phyloP scores from a whole-genome alignment of 2,329 filamentous ascomycete species.

The Berkeleyomyces basicola region DNA sequence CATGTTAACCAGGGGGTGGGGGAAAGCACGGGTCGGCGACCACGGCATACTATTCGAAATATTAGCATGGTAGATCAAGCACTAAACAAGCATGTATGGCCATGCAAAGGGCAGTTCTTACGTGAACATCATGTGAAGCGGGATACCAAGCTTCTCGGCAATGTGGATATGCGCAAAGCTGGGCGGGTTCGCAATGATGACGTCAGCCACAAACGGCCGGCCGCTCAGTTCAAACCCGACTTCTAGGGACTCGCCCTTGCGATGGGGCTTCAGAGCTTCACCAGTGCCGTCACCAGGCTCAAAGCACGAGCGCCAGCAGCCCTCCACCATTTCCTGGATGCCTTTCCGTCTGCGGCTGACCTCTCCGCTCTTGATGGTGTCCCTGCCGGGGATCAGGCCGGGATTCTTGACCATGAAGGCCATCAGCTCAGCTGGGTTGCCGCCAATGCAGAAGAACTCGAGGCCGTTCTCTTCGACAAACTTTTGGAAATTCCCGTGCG shows the following conservation, averaged over 20 bases:
- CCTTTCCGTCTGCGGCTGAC: conserved; percentile 57
- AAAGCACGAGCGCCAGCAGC: conserved; percentile 75
- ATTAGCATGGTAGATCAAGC: background rate
- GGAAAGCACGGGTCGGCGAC: conserved; percentile 71
- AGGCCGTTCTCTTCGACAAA: conserved; percentile 56
- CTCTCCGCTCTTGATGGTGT: conserved; percentile 60
- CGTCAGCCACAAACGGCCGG: conserved; percentile 65
- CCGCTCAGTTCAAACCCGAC: conserved; percentile 27
- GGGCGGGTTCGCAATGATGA: conserved; percentile 63
- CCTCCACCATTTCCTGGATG: conserved; percentile 64
- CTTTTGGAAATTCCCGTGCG: conserved; percentile 48
- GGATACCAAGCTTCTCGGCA: conserved; percentile 58
- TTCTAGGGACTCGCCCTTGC: conserved; percentile 29
- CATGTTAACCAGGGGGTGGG: conserved; percentile 73
- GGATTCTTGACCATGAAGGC: conserved; percentile 88
- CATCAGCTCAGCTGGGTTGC: conserved; percentile 60
- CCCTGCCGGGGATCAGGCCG: conserved; percentile 67
- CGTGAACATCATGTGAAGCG: conserved; percentile 81
- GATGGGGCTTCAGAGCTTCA: conserved; percentile 30
- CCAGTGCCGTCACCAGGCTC: conserved; percentile 55
- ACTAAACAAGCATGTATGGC: background rate
- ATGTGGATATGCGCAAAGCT: conserved; percentile 63
- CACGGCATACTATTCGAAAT: conserved; percentile 73
- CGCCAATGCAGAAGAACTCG: conserved; percentile 64
- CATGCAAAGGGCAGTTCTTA: conserved; percentile 25